Evolutionary conservation across 768 basidiomycete genomes (phyloP).

Genomic region (Clavaria fumosa): DNA sequence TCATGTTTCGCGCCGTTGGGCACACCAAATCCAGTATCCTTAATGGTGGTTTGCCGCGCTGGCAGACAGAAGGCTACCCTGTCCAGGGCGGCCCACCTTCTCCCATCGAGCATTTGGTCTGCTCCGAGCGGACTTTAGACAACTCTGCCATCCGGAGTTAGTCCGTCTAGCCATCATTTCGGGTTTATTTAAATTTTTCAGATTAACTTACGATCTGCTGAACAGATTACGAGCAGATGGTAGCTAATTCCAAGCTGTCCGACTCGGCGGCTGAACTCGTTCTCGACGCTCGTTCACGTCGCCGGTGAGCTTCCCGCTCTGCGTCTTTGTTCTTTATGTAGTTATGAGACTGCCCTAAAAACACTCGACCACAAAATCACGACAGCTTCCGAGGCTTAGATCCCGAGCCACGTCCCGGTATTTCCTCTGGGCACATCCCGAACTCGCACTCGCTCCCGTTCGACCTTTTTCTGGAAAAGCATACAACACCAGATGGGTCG

Average conservation of each 20-base stretch:
- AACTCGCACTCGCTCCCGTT: slow-evolving; percentile 78
- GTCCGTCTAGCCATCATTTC: slow-evolving; percentile 11
- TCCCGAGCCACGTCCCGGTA: slow-evolving; percentile 78
- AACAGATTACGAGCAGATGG: slow-evolving; percentile 69
- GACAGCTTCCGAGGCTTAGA: slow-evolving; percentile 66
- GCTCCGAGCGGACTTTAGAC: slow-evolving; percentile 40
- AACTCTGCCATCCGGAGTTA: slow-evolving; percentile 38
- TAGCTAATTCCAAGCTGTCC: slow-evolving; percentile 42
- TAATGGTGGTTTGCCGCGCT: slow-evolving; percentile 83
- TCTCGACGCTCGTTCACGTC: slow-evolving; percentile 76
- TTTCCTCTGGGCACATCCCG: slow-evolving; percentile 89
- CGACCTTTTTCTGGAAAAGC: slow-evolving; percentile 44
- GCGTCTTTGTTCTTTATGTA: background rate
- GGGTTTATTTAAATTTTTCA: too few relatives aligned
- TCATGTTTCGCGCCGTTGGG: slow-evolving; percentile 88
- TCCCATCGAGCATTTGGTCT: slow-evolving; percentile 20
- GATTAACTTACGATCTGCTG: too few relatives aligned
- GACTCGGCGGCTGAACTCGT: slow-evolving; percentile 47
- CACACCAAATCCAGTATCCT: slow-evolving; percentile 77
- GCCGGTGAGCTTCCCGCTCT: slow-evolving; percentile 36
- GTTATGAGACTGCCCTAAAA: too few relatives aligned
- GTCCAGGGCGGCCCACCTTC: slow-evolving; percentile 26
- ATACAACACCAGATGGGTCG: slow-evolving; percentile 21
- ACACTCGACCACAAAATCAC: too few relatives aligned
- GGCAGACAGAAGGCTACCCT: slow-evolving; percentile 53